phyloP scores from a whole-genome alignment of 129 eudicot genomes.

The Flaveria brownii region DNA sequence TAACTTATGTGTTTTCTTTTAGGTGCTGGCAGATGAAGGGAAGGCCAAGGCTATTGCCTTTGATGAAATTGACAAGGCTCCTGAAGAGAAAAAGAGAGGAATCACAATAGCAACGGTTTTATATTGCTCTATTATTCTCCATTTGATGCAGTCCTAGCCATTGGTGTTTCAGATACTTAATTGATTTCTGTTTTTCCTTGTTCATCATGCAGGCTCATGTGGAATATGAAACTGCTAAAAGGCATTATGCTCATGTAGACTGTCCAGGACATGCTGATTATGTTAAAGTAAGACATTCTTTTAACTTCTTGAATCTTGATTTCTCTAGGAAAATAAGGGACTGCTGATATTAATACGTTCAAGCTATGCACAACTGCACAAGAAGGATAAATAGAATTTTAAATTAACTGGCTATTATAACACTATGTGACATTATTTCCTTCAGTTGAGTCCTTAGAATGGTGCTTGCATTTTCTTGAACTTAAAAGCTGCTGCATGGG shows the following conservation, averaged over 20 bases:
- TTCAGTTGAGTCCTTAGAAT: not conserved
- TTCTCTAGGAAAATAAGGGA: not conserved
- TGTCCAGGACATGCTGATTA: constrained; percentile 99
- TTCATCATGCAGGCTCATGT: constrained; percentile 80
- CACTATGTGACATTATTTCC: not conserved
- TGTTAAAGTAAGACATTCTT: constrained; percentile 63
- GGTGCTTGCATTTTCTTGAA: not conserved
- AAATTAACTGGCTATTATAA: not conserved
- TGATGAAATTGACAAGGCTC: constrained; percentile 96
- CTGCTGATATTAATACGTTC: not conserved
- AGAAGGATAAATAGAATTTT: not conserved
- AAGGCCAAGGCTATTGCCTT: constrained; percentile 93
- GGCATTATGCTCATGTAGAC: constrained; percentile 98
- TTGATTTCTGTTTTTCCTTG: not conserved
- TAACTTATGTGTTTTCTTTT: constrained; percentile 18
- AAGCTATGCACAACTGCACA: constrained; percentile 1
- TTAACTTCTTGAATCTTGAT: not conserved
- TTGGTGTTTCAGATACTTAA: constrained; percentile 11
- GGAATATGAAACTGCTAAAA: constrained; percentile 89
- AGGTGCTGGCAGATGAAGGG: constrained; percentile 96
- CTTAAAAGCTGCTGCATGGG: not conserved
- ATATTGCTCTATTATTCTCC: not conserved
- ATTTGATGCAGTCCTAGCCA: not conserved
- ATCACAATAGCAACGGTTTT: constrained; percentile 84
- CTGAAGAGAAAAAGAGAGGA: constrained; percentile 98